Evolutionary conservation across 2,329 filamentous ascomycete species (phyloP).

Genomic region (Periconia macrospinosa): DNA sequence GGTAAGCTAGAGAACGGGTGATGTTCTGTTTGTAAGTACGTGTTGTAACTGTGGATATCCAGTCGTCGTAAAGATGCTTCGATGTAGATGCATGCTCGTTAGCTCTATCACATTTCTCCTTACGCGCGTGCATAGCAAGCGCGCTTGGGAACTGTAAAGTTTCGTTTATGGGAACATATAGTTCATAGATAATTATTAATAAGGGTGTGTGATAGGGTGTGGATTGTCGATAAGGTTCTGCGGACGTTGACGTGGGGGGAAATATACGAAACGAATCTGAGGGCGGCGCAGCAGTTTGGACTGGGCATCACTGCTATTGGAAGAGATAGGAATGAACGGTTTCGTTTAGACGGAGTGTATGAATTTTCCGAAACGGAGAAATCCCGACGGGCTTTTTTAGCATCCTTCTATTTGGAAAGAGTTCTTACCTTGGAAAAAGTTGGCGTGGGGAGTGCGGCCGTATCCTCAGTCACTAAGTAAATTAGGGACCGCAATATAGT

Average conservation of each 20-base stretch:
- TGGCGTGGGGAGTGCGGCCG: no score
- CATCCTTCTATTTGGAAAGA: no score
- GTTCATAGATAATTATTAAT: background rate
- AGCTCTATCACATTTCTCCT: background rate
- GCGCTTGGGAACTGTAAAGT: background rate
- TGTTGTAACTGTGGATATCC: background rate
- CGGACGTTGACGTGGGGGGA: background rate
- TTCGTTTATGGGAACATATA: background rate
- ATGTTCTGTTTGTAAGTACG: background rate
- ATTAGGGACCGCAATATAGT: no score
- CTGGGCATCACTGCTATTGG: slow-evolving; percentile 4
- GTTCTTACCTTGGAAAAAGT: no score
- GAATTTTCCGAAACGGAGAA: no score
- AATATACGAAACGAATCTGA: slow-evolving; percentile 3
- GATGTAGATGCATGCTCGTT: background rate
- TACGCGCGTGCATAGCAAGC: background rate
- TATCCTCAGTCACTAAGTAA: no score
- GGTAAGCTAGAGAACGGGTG: background rate
- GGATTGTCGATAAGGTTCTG: background rate
- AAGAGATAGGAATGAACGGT: no score
- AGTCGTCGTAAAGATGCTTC: background rate
- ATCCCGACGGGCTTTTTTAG: no score
- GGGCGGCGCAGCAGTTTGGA: slow-evolving; percentile 3
- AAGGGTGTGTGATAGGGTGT: background rate
- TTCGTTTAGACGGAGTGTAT: no score